A percentile compares a stretch with the other conserved stretches of the same genome.
These are phyloP conservation scores for Skeletonema grethae DNA, from an alignment of 108 stramenopile genomes.

Conservation along the genomic window DNA sequence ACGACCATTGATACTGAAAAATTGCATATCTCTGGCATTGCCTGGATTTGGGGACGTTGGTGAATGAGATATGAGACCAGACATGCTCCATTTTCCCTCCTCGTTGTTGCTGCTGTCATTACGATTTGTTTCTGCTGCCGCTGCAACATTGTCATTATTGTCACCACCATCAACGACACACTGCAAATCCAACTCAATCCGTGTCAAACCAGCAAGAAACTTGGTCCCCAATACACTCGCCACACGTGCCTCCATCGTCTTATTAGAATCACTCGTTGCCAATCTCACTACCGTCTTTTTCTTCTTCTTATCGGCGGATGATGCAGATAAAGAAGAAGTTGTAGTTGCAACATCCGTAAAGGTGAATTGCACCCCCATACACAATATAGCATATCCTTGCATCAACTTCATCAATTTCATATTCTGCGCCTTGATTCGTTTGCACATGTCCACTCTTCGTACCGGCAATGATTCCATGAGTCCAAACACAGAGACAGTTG, in stretches of 20 bases:
- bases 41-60: constrained; percentile 51
- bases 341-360: constrained; percentile 60
- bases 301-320: background rate
- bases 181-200: constrained; percentile 52
- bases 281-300: constrained; percentile 47
- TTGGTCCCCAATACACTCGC: constrained; percentile 65
- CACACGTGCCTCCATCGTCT: constrained; percentile 59
- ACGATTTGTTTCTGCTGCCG: background rate
- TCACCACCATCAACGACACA: constrained; percentile 6
- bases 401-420: constrained; percentile 70
- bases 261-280: constrained; percentile 54
- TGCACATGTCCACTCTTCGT: constrained; percentile 70
- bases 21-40: constrained; percentile 74
- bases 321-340: too few relatives aligned
- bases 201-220: constrained; percentile 55
- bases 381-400: constrained; percentile 82
- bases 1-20: constrained; percentile 93
- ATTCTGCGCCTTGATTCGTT: constrained; percentile 71
- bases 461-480: constrained; percentile 85
- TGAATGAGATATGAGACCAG: constrained; percentile 84
- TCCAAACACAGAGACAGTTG: constrained; percentile 82
- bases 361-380: constrained; percentile 67
- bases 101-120: background rate
- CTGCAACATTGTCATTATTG: background rate
- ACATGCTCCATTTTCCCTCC: constrained; percentile 48